Conservation (phyloP, 768 basidiomycete species). For the Tephrocybe sp. region DNA sequence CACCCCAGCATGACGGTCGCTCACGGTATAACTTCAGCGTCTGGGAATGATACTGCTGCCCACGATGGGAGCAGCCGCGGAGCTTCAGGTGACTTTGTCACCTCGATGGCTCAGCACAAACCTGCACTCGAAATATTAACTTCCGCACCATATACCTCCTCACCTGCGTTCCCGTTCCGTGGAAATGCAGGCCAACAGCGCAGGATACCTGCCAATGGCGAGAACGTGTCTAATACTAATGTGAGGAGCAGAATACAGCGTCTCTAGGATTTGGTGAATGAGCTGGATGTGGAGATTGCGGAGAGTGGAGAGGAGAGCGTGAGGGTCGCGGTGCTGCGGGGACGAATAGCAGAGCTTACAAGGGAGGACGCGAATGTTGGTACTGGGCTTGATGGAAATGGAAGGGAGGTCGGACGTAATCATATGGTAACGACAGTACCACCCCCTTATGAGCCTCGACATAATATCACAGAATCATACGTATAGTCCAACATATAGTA, state of each 20-base stretch:
- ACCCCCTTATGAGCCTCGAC: background rate
- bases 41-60: background rate
- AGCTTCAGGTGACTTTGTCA: background rate
- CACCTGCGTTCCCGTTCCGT: background rate
- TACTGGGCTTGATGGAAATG: background rate
- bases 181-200: too few species aligned
- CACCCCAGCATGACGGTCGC: background rate
- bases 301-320: background rate
- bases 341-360: slow-evolving; percentile 7
- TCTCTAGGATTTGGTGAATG: slow-evolving; percentile 3
- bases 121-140: background rate
- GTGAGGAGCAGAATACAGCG: slow-evolving; percentile 4
- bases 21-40: background rate
- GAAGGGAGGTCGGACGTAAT: background rate
- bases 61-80: background rate
- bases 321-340: slow-evolving; percentile 3
- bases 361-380: slow-evolving; percentile 1
- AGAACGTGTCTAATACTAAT: too few species aligned
- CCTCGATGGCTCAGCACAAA: background rate
- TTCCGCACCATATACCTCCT: background rate
- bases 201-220: too few species aligned
- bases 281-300: slow-evolving; percentile 5
- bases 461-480: background rate
- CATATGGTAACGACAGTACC: background rate
- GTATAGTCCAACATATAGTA: too few species aligned